Conservation (phyloP, 768 basidiomycete genomes). For the Favolaschia claudopus region DNA sequence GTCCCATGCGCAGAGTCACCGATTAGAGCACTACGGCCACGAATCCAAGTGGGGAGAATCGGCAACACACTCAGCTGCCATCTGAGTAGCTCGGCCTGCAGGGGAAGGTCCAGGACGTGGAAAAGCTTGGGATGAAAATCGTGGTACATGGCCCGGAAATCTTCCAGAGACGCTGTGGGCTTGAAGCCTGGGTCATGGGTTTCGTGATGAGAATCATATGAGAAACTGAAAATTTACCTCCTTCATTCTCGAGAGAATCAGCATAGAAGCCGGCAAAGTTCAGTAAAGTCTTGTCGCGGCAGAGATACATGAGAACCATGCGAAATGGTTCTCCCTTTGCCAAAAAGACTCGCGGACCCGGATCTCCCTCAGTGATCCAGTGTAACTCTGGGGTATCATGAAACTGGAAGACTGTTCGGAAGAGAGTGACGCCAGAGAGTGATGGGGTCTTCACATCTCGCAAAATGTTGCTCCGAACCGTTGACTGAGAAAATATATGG, state of each 20-base stretch:
- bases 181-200: background rate
- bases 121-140: conserved; percentile 15
- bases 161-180: background rate
- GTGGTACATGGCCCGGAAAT: background rate
- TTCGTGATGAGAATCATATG: background rate
- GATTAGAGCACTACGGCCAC: conserved; percentile 12
- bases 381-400: conserved; percentile 4
- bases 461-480: background rate
- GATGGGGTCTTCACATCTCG: background rate
- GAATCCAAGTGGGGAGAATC: conserved; percentile 12
- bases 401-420: conserved; percentile 13
- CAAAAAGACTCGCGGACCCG: background rate
- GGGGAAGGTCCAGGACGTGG: conserved; percentile 1
- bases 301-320: conserved; percentile 1
- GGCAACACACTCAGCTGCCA: conserved; percentile 17
- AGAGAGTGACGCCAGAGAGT: conserved; percentile 6
- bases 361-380: conserved; percentile 9
- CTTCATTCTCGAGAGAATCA: background rate
- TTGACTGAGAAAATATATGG: conserved; percentile 10
- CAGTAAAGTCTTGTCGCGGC: conserved; percentile 4
- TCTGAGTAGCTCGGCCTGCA: conserved; percentile 1
- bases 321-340: conserved; percentile 3
- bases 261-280: conserved; percentile 10
- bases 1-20: conserved; percentile 33
- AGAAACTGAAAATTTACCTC: background rate